Base-by-base conservation (phyloP, 2,329 filamentous ascomycete species). In the Saccharata proteae region DNA sequence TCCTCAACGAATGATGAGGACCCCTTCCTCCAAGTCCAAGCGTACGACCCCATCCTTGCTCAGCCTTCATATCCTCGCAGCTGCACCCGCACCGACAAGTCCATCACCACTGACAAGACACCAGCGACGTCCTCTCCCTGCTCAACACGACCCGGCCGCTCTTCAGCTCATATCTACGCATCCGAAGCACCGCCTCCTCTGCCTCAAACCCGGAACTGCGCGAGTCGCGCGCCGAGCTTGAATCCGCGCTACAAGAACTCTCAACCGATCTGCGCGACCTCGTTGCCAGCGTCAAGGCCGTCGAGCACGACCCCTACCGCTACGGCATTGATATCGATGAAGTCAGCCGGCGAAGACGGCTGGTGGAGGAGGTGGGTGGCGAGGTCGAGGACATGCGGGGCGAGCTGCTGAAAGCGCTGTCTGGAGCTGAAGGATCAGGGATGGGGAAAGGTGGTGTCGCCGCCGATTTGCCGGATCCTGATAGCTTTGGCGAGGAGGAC, bases 141-240 rank as follows among this genome's bases (percentile, higher is more conserved):
- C 76, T 98, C 41, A 71, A 79, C 42, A 74, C 74, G 10, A 80
- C 83, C 32, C 79, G 88, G 7, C 78, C 86, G 31, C 76, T 94
- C 35, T 94, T 94, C 67, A 77, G 81, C 41, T 94, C 86, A 11
- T 98, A 93, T 64, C 72, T 93, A 25, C 88, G 90, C 51, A 98
- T 98, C 61, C 83, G 85, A 50, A 90, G 85, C 26, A 77, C 93
- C 16, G 72, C 77, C 37, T 77, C 77, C 23, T 70, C 73, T 6
- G 61, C 77, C 10, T 66, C 67, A 25, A 86, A 82, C 12, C 85
- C 84, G 9, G 73, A 78, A 53, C 68, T 77, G 12, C 56, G 65
- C 26, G 72, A 77, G 60, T 67, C 74, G 4, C 71, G 73, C 35
- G 54, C 58, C 25, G 90, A 98, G 54, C 82, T 98, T 37, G 73